phyloP scores from a whole-genome alignment of 192 early-diverging fungal genomes.

The Phycomyces blakesleeanus region DNA sequence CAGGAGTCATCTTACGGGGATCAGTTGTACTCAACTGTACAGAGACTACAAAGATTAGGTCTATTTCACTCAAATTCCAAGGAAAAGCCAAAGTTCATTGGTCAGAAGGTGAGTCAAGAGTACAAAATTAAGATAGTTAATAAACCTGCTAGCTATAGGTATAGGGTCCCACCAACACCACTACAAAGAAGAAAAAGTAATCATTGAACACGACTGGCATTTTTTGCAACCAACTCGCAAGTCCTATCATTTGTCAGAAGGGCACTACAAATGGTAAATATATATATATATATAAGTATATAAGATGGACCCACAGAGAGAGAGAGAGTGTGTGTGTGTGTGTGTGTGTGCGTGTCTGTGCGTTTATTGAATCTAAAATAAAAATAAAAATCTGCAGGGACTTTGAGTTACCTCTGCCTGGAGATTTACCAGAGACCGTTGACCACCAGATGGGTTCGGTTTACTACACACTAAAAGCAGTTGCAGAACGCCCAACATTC shows the following conservation, averaged over 20 bases:
- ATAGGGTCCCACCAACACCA: slow-evolving; percentile 30
- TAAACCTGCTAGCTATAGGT: too few species aligned
- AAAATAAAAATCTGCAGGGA: slow-evolving; percentile 18
- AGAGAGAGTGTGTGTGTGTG: too few species aligned
- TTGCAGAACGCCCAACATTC: slow-evolving; percentile 53
- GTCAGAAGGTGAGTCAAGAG: slow-evolving; percentile 34
- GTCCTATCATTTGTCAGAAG: slow-evolving; percentile 32
- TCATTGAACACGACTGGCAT: slow-evolving; percentile 55
- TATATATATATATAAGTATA: too few species aligned
- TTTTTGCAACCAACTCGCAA: slow-evolving; percentile 48
- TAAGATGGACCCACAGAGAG: too few species aligned
- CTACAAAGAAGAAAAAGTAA: slow-evolving; percentile 33
- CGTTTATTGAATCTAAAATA: too few species aligned
- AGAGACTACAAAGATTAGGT: slow-evolving; percentile 50
- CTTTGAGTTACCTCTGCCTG: slow-evolving; percentile 57
- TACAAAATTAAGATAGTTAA: too few species aligned
- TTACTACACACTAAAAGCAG: slow-evolving; percentile 49
- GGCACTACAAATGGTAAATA: slow-evolving; percentile 43
- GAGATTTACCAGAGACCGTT: slow-evolving; percentile 59
- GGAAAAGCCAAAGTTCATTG: slow-evolving; percentile 51
- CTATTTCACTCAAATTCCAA: slow-evolving; percentile 46
- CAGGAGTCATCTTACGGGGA: slow-evolving; percentile 51
- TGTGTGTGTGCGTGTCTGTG: too few species aligned
- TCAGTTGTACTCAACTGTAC: slow-evolving; percentile 43
- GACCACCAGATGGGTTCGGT: slow-evolving; percentile 45